phyloP scores from a whole-genome alignment of 805 yeast genomes.

The Yamadazyma ubonensis region DNA sequence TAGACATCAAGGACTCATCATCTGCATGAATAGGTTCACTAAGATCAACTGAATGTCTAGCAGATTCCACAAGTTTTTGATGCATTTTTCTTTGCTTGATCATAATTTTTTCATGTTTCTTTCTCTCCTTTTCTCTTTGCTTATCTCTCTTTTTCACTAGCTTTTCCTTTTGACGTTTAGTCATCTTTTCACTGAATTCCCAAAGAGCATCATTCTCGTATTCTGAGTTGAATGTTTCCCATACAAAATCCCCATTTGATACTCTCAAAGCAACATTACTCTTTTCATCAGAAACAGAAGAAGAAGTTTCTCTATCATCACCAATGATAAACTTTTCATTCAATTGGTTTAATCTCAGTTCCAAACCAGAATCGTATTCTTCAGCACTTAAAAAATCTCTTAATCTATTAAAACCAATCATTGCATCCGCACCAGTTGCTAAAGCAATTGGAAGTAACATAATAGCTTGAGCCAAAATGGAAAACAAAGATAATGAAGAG shows the following conservation, averaged over 20 bases:
- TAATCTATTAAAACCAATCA: slow-evolving; percentile 36
- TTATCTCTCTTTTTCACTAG: slow-evolving; percentile 15
- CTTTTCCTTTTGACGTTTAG: slow-evolving; percentile 14
- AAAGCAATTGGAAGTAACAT: slow-evolving; percentile 45
- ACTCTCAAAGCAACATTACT: slow-evolving; percentile 21
- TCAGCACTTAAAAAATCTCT: slow-evolving; percentile 25
- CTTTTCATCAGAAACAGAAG: slow-evolving; percentile 5
- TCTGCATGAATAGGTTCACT: slow-evolving; percentile 1
- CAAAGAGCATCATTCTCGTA: slow-evolving; percentile 23
- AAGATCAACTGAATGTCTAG: slow-evolving; percentile 2
- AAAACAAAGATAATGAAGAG: slow-evolving; percentile 41
- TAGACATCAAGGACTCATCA: slow-evolving; percentile 1
- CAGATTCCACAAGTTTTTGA: slow-evolving; percentile 9
- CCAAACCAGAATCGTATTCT: slow-evolving; percentile 21
- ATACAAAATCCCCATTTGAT: slow-evolving; percentile 27
- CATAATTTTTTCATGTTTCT: slow-evolving; percentile 6
- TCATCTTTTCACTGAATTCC: slow-evolving; percentile 19
- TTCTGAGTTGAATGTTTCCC: slow-evolving; percentile 32
- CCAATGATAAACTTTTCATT: slow-evolving; percentile 13
- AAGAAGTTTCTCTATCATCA: slow-evolving; percentile 7
- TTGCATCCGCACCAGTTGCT: slow-evolving; percentile 46
- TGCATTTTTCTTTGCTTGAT: slow-evolving; percentile 8
- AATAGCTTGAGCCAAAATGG: slow-evolving; percentile 44
- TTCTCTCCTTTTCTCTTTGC: slow-evolving; percentile 10
- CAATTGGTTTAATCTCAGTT: slow-evolving; percentile 11